Evolutionary conservation across 352 stramenopile species (phyloP), one percentile per base, ranked within the genome.

Genomic region (Phytophthora chlamydospora): DNA sequence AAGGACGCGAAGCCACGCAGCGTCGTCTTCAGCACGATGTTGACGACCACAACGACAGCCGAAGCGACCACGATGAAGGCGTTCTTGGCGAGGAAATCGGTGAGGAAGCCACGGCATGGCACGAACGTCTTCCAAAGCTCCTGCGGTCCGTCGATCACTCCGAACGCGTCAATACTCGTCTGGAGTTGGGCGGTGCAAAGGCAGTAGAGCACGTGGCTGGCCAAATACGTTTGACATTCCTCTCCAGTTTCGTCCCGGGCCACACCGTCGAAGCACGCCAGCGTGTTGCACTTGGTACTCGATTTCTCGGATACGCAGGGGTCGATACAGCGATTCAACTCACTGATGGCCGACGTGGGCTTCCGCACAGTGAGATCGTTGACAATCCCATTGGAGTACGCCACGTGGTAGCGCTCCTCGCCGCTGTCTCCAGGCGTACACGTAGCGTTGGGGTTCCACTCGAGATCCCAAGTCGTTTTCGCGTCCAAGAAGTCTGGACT

Each of bases 21-120:
- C 19, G 90, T 90, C 2, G 63, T 62, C 38, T 93, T 91, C 6
- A 96, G 68, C 6, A 91, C 51, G 11, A 92, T 45, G 48, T 96
- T 93, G 6, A 95, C 83, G 38, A 92, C 31, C 29, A 95, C 82
- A 1, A 95, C 84, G 14, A 92, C 73, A 14, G 64, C 68, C 0
- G 85, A 83, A 1, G 85, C 85, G 1, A 88, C 19, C 4, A 88
- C 52, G 21, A 95, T 89, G 51, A 95, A 84, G 2, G 51, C 67
- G 19, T 91, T 95, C 47, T 85, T 87, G 31, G 49, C 70, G 5
- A 89, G 3, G 36, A 88, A 95, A 53, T 89, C 81, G 0, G 45
- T 86, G 40, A 93, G 80, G 51, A 91, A 95, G 6, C 58, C 68
- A 7, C 67, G 76, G 16, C 85, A 95, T 0, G 85, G 85, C 0